Base-by-base conservation (phyloP, 2,329 filamentous ascomycete species). In the Cercospora sp. region DNA sequence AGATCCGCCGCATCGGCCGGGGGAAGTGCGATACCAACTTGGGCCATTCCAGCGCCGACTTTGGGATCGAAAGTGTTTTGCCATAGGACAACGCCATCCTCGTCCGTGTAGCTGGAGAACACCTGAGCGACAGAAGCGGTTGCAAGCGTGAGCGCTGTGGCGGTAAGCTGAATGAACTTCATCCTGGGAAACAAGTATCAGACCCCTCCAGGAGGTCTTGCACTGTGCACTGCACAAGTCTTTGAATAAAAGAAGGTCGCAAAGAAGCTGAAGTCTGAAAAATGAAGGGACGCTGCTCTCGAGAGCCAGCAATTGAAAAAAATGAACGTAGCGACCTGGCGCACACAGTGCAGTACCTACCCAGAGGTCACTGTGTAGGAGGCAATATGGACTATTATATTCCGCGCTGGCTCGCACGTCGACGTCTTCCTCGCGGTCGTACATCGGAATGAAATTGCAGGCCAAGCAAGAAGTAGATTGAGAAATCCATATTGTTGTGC, bases 11-110 rank as follows among this genome's bases (percentile, higher is more conserved):
- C 23, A 75, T 82, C 71, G 5, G 87, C 73, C 1, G 71, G 71
- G 7, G 73, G 87, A 16, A 89, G 78, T 1, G 84, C 84, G 62
- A 89, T 73, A 73, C 87, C 87, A 60, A 86, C 86, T 33, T 82
- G 84, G 61, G 85, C 81, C 40, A 83, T 82, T 65, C 82, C 84
- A 16, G 75, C 71, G 16, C 81, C 80, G 8, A 80, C 76, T 5
- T 78, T 77, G 63, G 80, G 76, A 40, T 76, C 73, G 40, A 84
- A 81, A 12, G 77, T 80, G 75, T 82, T 86, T 59, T 84, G 84
- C 72, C 84, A 83, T 76, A 88, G 87, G 30, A 77, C 79, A 71
- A 88, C 87, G 20, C 84, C 84, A 9, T 86, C 86, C 30, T 80
- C 79, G 55, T 75, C 75, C 18, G 74, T 76, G 70, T 69, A 75